A percentile compares a stretch with the other conserved stretches of the same genome.
phyloP scores from a whole-genome alignment of 495 filamentous ascomycete species.

The Pyrenula massariospora region DNA sequence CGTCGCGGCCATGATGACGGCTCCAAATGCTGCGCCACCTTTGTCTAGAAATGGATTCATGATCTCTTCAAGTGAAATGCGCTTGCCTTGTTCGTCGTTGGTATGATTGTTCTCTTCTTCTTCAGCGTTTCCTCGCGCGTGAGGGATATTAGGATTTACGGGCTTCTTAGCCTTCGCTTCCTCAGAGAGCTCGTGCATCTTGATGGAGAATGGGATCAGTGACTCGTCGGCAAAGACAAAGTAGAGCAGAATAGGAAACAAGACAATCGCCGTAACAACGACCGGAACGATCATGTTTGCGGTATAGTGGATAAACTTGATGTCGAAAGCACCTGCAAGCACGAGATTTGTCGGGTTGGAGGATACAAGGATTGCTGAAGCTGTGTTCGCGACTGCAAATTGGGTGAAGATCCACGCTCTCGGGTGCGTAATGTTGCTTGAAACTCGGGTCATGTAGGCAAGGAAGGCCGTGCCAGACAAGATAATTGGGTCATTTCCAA shows the following conservation, averaged over 20 bases:
- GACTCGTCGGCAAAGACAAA: constrained; percentile 48
- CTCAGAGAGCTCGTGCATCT: constrained; percentile 53
- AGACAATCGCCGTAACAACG: constrained; percentile 45
- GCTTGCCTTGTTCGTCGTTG: constrained; percentile 34
- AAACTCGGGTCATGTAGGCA: constrained; percentile 59
- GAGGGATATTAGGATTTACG: constrained; percentile 56
- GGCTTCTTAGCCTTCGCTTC: constrained; percentile 38
- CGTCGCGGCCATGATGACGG: constrained; percentile 46
- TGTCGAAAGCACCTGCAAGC: constrained; percentile 54
- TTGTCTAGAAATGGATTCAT: constrained; percentile 62
- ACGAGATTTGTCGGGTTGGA: constrained; percentile 64
- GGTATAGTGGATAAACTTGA: constrained; percentile 56
- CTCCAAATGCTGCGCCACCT: constrained; percentile 45
- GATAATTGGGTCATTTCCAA: constrained; percentile 62
- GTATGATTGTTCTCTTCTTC: constrained; percentile 33
- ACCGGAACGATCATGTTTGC: constrained; percentile 61
- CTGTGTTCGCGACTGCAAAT: constrained; percentile 56
- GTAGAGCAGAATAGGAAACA: constrained; percentile 54
- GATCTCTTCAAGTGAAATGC: constrained; percentile 52
- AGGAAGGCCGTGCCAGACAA: constrained; percentile 57
- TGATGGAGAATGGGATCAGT: constrained; percentile 49
- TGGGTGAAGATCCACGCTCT: constrained; percentile 59
- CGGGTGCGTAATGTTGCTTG: constrained; percentile 53
- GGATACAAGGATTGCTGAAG: constrained; percentile 56
- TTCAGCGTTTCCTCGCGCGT: constrained; percentile 41